A percentile compares a stretch with the other conserved stretches of the same genome.
phyloP scores from a whole-genome alignment of 768 basidiomycete genomes.

The Clavaria fumosa region DNA sequence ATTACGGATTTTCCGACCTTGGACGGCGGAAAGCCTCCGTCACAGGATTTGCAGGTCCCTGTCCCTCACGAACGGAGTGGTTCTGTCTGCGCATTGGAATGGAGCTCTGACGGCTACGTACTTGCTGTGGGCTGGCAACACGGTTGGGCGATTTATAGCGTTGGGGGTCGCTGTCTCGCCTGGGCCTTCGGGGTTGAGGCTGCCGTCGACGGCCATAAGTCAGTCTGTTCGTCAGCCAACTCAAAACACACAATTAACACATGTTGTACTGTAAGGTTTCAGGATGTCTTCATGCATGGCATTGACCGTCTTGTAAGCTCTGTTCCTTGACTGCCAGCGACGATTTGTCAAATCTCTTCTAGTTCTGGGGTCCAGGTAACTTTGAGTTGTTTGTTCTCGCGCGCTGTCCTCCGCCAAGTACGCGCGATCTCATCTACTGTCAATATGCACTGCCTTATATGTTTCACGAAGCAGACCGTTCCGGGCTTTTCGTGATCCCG shows the following conservation, averaged over 20 bases:
- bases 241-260: slow-evolving; percentile 3
- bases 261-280: slow-evolving; percentile 30
- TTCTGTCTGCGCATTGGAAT: slow-evolving; percentile 54
- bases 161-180: slow-evolving; percentile 75
- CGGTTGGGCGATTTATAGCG: slow-evolving; percentile 86
- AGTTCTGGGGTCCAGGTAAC: slow-evolving; percentile 91
- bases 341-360: slow-evolving; percentile 5
- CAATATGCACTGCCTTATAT: slow-evolving; percentile 1
- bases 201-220: slow-evolving; percentile 39
- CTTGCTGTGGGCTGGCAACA: slow-evolving; percentile 82
- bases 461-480: slow-evolving; percentile 25
- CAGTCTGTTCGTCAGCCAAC: no score
- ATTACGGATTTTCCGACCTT: slow-evolving; percentile 55
- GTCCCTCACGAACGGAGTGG: slow-evolving; percentile 47
- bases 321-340: background rate
- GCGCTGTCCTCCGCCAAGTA: slow-evolving; percentile 35
- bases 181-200: slow-evolving; percentile 63
- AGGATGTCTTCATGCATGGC: slow-evolving; percentile 79
- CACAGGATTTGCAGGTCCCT: slow-evolving; percentile 48
- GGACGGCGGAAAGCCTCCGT: slow-evolving; percentile 38
- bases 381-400: slow-evolving; percentile 75
- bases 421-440: slow-evolving; percentile 9
- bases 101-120: slow-evolving; percentile 94
- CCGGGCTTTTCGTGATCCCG: slow-evolving; percentile 66
- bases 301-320: slow-evolving; percentile 50